Percentiles rank a stretch among this genome's conserved stretches.
These are phyloP conservation scores for Actinomortierella wolfii DNA, from an alignment of 371 early-diverging fungal genomes.

Conservation along the genomic window DNA sequence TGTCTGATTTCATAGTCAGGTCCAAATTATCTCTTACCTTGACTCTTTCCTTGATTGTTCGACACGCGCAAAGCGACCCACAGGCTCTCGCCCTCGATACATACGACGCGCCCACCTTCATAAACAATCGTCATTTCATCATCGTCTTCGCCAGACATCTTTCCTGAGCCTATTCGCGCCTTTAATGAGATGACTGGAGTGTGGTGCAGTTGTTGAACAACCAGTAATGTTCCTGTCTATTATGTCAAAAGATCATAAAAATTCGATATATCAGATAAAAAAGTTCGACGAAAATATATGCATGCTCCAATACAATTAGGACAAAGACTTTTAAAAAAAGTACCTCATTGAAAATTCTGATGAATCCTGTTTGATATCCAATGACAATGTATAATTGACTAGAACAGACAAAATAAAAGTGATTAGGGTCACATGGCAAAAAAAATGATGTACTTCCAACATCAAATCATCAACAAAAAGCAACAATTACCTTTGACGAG, in stretches of 20 bases:
- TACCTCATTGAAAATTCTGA: slow-evolving; percentile 66
- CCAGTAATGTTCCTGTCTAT: slow-evolving; percentile 57
- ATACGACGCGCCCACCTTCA: slow-evolving; percentile 55
- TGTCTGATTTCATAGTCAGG: no score
- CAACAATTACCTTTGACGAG: slow-evolving; percentile 59
- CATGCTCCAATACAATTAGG: background rate
- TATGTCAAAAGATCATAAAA: background rate
- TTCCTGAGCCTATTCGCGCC: slow-evolving; percentile 49
- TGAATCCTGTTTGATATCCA: slow-evolving; percentile 66
- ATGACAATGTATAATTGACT: slow-evolving; percentile 64
- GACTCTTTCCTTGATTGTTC: slow-evolving; percentile 13
- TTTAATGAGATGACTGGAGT: slow-evolving; percentile 57
- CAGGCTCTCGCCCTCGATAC: slow-evolving; percentile 64
- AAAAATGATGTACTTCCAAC: no score
- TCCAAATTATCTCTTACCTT: slow-evolving; percentile 28
- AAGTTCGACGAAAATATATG: background rate
- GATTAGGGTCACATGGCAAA: no score
- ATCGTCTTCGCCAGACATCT: slow-evolving; percentile 51
- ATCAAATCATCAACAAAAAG: no score
- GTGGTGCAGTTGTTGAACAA: slow-evolving; percentile 60
- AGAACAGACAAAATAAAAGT: background rate
- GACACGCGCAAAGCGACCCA: slow-evolving; percentile 66
- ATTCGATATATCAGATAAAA: background rate
- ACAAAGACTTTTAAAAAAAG: background rate
- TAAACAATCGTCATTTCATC: slow-evolving; percentile 66